Base-by-base conservation (phyloP, 73 alveolate species). In the Chromera velia region DNA sequence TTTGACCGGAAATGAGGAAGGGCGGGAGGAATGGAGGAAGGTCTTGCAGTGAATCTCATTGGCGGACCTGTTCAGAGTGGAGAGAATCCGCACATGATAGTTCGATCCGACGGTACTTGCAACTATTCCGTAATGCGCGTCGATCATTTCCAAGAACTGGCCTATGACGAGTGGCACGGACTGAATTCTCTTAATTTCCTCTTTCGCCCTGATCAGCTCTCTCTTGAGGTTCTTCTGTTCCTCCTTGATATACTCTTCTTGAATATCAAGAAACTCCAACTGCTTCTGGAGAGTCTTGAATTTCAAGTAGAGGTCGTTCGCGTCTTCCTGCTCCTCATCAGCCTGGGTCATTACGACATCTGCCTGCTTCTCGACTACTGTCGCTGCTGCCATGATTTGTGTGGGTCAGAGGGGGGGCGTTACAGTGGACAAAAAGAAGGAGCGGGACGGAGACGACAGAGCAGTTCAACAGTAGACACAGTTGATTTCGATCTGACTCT, bases 111-210 rank as follows among this genome's bases (percentile, higher is more conserved):
- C 93, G 24, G 98, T 90, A n/a, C 96, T 82, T 27, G 95, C 88
- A n/a, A 94, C 97, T 34, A 97, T 88, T 46, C 98, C 99, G 88
- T 97, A 96, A 82, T 92, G 87, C 73, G 94, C 98, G 79, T 97
- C 98, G 72, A 97, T 90, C 98, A 97, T 96, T 86, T 97, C 99
- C 24, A 88, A 81, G 93, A 97, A 97, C 84, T 95, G 98, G 48
- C 99, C 98, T 18, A 94, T 93, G 69, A 92, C 95, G 24, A 95
- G 81, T 0, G 98, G 97, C 75, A 93, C 98, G 29, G 97, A 91
- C 85, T 94, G 92, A 34, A 94, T 93, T 32, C 98, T 77, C 85
- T 93, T 94, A 82, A 94, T 86, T 77, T 94, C 99, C 75, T 96
- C 99, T 86, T 95, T 96, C 28, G 98, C 97, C 28, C 98, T 89